phyloP scores from a whole-genome alignment of 192 early-diverging fungal species.

The Coemansia sp. region DNA sequence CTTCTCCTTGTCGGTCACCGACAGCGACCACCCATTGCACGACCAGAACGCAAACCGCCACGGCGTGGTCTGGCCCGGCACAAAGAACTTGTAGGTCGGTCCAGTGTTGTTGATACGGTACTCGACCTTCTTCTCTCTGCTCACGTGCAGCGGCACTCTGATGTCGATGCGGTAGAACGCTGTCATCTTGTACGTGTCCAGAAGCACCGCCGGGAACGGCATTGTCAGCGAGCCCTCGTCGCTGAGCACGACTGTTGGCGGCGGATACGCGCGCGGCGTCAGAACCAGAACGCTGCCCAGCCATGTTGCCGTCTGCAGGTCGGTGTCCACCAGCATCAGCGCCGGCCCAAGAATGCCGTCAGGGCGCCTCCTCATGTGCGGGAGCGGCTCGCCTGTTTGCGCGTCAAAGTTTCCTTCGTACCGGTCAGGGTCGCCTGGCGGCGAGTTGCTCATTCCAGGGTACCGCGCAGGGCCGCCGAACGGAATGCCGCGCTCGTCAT shows the following conservation, averaged over 20 bases:
- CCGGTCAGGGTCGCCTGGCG: constrained; percentile 24
- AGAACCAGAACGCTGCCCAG: constrained; percentile 59
- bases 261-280: constrained; percentile 22
- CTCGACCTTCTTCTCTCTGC: constrained; percentile 40
- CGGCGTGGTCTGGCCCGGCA: constrained; percentile 54
- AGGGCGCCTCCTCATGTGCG: constrained; percentile 36
- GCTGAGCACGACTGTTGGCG: constrained; percentile 45
- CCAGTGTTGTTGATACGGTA: constrained; percentile 54
- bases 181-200: constrained; percentile 61
- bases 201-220: constrained; percentile 36
- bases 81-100: constrained; percentile 52
- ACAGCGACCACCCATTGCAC: constrained; percentile 72
- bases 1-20: constrained; percentile 43
- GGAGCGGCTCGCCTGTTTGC: constrained; percentile 41
- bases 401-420: constrained; percentile 56
- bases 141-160: constrained; percentile 48
- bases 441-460: constrained; percentile 13
- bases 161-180: constrained; percentile 67
- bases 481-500: constrained; percentile 46
- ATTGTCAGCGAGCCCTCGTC: constrained; percentile 33
- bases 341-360: constrained; percentile 58
- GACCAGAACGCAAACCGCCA: constrained; percentile 70
- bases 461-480: constrained; percentile 48
- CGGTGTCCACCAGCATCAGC: constrained; percentile 58
- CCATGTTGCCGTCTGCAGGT: constrained; percentile 55